Base-by-base conservation (phyloP, 2,329 filamentous ascomycete species). In the Herpotrichia juniperi region DNA sequence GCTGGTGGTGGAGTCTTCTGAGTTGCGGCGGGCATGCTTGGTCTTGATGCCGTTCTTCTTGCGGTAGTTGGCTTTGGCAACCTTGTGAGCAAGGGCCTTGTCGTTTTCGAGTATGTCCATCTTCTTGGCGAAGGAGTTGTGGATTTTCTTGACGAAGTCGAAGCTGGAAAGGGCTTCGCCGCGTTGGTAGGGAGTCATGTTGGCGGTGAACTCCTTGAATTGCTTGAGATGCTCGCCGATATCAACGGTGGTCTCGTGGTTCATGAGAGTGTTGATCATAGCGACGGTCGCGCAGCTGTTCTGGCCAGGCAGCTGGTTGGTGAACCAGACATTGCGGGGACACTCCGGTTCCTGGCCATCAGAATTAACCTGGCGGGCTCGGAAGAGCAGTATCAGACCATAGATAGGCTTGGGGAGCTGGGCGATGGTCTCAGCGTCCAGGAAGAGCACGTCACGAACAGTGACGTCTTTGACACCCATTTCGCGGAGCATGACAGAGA, bases 241-340 rank as follows among this genome's bases (percentile, higher is more conserved):
- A 10, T 85, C 76, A n/a, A 40, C 34, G 3, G 91, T 74, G 0
- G 78, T 79, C 0, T 84, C 77, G 21, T 87, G 81, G 68, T 97
- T 97, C 84, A 96, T 96, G 67, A 96, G 78, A 54, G 97, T 96
- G 65, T 97, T 97, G 62, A 97, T 82, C 59, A 97, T 80, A 3
- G 94, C 92, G 40, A 97, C 85, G n/a, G 91, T 94, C 17, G 91
- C 94, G 74, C 94, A 99, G 22, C 91, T 88, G 72, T 96, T 96
- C 43, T 72, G 68, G 11, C 62, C 67, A 4, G 69, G 71, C 42
- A 90, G 88, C 77, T 96, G 93, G 66, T 97, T 97, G 24, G 93
- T 92, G 72, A 97, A 97, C 93, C 94, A 99, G 16, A 97, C 79
- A 25, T 85, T 77, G 2, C 84, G 77, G 0, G 87, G 86, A 56